Percentiles rank a stretch among this genome's conserved stretches.
Evolutionary conservation across 2,329 filamentous ascomycete species (phyloP).

Genomic region (Talaromyces funiculosus): DNA sequence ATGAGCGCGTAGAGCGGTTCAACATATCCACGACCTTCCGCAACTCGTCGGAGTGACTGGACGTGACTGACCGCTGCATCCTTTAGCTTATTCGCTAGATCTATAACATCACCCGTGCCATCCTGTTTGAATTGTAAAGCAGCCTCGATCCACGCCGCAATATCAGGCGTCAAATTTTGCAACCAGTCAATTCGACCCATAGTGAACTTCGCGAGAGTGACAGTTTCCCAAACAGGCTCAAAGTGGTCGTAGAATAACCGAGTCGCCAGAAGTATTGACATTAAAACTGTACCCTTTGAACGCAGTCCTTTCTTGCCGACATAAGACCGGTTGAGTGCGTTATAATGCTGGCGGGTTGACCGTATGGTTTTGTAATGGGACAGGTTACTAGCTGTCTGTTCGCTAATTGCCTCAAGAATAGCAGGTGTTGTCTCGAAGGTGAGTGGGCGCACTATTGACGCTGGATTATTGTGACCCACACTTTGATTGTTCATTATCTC

Average conservation of each 20-base stretch:
- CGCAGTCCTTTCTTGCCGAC: neutral
- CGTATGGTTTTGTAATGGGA: neutral
- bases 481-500: too few relatives aligned
- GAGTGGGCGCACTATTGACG: neutral
- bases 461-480: too few relatives aligned
- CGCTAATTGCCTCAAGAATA: neutral
- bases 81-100: neutral
- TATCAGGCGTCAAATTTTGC: neutral
- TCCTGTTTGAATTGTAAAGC: neutral
- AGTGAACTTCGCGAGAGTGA: neutral
- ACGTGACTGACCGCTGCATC: neutral
- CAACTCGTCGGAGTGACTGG: neutral
- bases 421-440: neutral
- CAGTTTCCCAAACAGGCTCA: neutral
- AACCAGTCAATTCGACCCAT: neutral
- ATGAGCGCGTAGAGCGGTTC: neutral
- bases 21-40: neutral
- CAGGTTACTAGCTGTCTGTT: neutral
- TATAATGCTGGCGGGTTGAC: neutral
- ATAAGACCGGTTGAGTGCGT: neutral
- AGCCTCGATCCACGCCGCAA: neutral
- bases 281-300: neutral
- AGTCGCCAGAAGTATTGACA: neutral
- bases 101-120: neutral
- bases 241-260: neutral